Percentiles rank a stretch among this genome's conserved stretches.
phyloP scores from a whole-genome alignment of 2,329 filamentous ascomycete genomes.

The Botrytis medusae region DNA sequence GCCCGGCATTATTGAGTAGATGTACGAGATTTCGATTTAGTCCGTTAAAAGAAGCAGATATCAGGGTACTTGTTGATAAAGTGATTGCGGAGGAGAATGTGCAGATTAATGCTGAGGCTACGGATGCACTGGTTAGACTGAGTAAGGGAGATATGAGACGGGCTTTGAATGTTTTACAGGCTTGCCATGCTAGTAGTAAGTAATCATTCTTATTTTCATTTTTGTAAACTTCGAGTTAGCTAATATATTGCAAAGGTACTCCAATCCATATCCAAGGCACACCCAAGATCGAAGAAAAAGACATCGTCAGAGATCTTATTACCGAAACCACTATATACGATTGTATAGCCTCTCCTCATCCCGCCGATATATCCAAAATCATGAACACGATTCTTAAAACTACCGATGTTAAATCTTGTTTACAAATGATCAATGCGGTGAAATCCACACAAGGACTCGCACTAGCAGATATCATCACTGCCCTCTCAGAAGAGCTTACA shows the following conservation, averaged over 20 bases:
- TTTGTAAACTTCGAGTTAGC: neutral
- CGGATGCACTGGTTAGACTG: slow-evolving; percentile 78
- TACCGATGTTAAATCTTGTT: slow-evolving; percentile 82
- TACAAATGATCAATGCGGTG: slow-evolving; percentile 83
- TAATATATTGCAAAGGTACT: slow-evolving; percentile 53
- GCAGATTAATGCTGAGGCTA: slow-evolving; percentile 77
- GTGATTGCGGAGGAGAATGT: slow-evolving; percentile 87
- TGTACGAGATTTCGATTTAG: slow-evolving; percentile 96
- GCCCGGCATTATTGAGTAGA: slow-evolving; percentile 84
- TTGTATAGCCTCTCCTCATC: slow-evolving; percentile 93
- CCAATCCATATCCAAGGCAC: slow-evolving; percentile 62
- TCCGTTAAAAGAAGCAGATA: slow-evolving; percentile 85
- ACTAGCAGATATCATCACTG: slow-evolving; percentile 88
- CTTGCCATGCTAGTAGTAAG: slow-evolving; percentile 89
- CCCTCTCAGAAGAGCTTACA: slow-evolving; percentile 77
- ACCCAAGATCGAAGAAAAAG: slow-evolving; percentile 59
- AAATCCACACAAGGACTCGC: slow-evolving; percentile 85
- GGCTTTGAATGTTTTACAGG: slow-evolving; percentile 92
- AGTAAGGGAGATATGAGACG: slow-evolving; percentile 96
- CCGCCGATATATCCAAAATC: slow-evolving; percentile 82
- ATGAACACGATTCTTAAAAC: slow-evolving; percentile 80
- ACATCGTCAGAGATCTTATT: slow-evolving; percentile 78
- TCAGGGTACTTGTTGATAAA: slow-evolving; percentile 79
- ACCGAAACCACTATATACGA: slow-evolving; percentile 93
- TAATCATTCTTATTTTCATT: slow-evolving; percentile 17